Percentiles rank a stretch among this genome's conserved stretches.
These are phyloP conservation scores for Suillus plorans DNA, from an alignment of 768 basidiomycete species.

Conservation along the genomic window DNA sequence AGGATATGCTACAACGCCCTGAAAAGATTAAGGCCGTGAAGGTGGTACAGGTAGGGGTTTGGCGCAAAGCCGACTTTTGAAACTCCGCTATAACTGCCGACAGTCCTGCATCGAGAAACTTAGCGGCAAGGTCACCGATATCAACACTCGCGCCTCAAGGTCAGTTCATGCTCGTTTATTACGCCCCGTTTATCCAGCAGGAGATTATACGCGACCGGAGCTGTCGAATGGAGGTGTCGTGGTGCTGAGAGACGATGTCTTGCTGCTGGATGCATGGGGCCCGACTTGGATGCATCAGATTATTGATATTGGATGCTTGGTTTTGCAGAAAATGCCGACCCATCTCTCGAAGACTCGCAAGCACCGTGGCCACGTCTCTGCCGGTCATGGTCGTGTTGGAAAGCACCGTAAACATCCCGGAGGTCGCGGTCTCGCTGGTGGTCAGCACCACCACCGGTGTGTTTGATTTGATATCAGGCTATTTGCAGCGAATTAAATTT, in stretches of 20 bases:
- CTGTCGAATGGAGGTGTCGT: conserved; percentile 19
- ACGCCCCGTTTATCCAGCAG: conserved; percentile 18
- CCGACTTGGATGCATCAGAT: conserved; percentile 32
- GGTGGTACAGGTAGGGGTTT: conserved; percentile 19
- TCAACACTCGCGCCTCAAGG: conserved; percentile 62
- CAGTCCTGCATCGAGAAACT: conserved; percentile 4
- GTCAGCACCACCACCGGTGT: conserved; percentile 97
- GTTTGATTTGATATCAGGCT: conserved; percentile 27
- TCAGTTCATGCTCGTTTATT: conserved; percentile 44
- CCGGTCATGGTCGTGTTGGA: conserved; percentile 99
- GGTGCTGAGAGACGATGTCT: conserved; percentile 27
- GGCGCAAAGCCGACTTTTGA: conserved; percentile 19
- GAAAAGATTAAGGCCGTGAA: conserved; percentile 23
- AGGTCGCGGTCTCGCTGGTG: conserved; percentile 99
- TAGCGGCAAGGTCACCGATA: conserved; percentile 35
- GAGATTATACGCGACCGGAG: conserved; percentile 10
- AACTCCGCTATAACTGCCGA: conserved; percentile 23
- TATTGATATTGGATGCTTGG: conserved; percentile 19
- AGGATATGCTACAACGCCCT: conserved; percentile 7
- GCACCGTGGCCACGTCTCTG: conserved; percentile 98
- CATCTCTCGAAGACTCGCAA: conserved; percentile 97
- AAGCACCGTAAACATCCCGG: conserved; percentile 99
- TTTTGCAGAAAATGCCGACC: conserved; percentile 80
- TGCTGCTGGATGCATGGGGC: conserved; percentile 52
- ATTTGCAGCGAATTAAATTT: neutral